Evolutionary conservation across 768 basidiomycete species (phyloP).

Genomic region (Boletus huronensis): DNA sequence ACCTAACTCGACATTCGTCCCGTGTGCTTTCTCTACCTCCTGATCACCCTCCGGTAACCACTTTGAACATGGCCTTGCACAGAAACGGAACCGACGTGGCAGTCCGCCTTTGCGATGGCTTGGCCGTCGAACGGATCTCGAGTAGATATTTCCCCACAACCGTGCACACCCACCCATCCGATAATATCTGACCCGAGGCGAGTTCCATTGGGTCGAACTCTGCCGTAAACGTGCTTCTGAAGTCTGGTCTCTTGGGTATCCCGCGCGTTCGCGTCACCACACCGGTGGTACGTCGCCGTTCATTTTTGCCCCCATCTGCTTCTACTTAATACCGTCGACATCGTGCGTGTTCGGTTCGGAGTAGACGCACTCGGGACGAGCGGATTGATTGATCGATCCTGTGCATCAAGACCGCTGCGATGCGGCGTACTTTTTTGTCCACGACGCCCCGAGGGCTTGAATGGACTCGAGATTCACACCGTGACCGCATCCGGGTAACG

Average conservation of each 20-base stretch:
- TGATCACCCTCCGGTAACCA: conserved; percentile 5
- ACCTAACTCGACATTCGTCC: background rate
- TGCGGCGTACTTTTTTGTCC: background rate
- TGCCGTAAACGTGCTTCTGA: conserved; percentile 4
- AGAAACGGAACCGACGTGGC: conserved; percentile 5
- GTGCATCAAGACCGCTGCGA: background rate
- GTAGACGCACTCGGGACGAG: no score
- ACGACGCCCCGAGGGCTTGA: no score
- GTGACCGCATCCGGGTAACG: background rate
- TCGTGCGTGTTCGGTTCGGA: background rate
- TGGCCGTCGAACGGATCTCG: background rate
- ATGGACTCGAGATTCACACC: background rate
- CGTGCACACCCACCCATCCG: background rate
- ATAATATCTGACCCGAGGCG: background rate
- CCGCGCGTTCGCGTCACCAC: background rate
- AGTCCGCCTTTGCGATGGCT: background rate
- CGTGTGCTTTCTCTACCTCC: background rate
- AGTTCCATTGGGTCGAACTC: background rate
- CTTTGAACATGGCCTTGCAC: background rate
- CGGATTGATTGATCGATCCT: background rate
- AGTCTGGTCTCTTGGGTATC: background rate
- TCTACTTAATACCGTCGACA: conserved; percentile 4
- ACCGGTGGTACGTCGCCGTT: conserved; percentile 16
- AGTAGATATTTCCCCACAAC: conserved; percentile 2
- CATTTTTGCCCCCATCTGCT: background rate